phyloP scores from a whole-genome alignment of 768 basidiomycete genomes.

The Lactarius deliciosus region DNA sequence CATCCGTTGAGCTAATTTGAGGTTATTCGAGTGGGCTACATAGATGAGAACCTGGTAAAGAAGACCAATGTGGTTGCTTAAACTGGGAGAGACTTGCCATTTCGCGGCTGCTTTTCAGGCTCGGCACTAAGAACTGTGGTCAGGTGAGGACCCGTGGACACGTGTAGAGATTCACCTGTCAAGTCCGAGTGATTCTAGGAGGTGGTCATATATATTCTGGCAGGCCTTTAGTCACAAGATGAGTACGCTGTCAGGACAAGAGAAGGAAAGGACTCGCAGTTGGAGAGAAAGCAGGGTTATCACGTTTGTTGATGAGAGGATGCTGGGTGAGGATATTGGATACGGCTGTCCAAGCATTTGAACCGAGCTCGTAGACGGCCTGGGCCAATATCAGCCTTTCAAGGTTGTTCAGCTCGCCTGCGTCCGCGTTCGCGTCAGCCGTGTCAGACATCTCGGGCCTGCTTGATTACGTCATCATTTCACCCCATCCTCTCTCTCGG shows the following conservation, averaged over 20 bases:
- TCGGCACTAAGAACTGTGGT: constrained; percentile 19
- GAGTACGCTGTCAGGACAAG: constrained; percentile 11
- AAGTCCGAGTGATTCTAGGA: constrained; percentile 10
- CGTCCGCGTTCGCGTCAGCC: not conserved
- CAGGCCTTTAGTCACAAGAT: constrained; percentile 7
- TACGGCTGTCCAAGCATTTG: constrained; percentile 65
- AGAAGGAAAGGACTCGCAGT: constrained; percentile 44
- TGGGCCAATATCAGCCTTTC: constrained; percentile 85
- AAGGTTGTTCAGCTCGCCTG: constrained; percentile 38
- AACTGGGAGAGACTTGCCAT: constrained; percentile 38
- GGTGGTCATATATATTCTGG: constrained; percentile 11
- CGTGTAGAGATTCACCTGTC: constrained; percentile 6
- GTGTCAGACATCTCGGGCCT: not conserved
- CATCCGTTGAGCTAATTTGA: constrained; percentile 71
- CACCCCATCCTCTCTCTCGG: not conserved
- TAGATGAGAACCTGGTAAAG: constrained; percentile 2
- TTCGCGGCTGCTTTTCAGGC: constrained; percentile 48
- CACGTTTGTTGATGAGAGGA: constrained; percentile 57
- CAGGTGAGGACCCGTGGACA: not conserved
- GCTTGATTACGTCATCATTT: constrained; percentile 16
- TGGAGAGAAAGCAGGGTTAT: constrained; percentile 65
- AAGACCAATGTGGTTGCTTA: not conserved
- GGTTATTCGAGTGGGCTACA: constrained; percentile 57
- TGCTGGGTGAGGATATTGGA: constrained; percentile 67
- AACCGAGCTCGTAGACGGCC: constrained; percentile 80